A percentile compares a stretch with the other conserved stretches of the same genome.
phyloP scores from a whole-genome alignment of 2,329 filamentous ascomycete species.

The Atkinsonella hypoxylon region DNA sequence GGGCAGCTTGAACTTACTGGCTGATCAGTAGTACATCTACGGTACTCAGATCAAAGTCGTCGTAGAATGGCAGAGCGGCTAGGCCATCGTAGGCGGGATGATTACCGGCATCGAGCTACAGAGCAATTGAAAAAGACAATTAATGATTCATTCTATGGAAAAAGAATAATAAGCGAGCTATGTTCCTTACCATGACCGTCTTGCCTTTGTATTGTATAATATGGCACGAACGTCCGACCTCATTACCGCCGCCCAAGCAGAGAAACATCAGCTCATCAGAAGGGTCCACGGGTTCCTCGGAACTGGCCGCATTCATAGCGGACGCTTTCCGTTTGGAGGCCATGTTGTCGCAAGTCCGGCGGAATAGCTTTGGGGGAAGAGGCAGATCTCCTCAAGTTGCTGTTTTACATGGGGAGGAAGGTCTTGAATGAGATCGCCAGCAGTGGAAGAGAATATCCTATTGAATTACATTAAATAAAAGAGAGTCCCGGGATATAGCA shows the following conservation, averaged over 20 bases:
- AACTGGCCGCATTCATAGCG: conserved; percentile 52
- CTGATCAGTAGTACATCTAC: conserved; percentile 96
- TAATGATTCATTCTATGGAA: neutral
- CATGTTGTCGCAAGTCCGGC: conserved; percentile 43
- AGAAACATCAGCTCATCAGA: conserved; percentile 91
- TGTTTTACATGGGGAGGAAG: neutral
- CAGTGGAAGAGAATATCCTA: neutral
- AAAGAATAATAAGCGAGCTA: neutral
- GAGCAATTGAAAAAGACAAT: conserved; percentile 1
- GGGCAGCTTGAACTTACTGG: conserved; percentile 60
- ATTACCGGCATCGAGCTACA: conserved; percentile 86
- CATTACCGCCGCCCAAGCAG: conserved; percentile 87
- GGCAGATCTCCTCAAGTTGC: neutral
- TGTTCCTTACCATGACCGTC: conserved; percentile 73
- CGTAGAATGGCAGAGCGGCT: conserved; percentile 89
- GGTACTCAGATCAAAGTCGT: conserved; percentile 94
- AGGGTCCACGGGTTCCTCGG: conserved; percentile 83
- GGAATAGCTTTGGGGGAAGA: neutral
- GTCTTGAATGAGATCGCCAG: neutral
- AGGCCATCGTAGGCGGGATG: conserved; percentile 94
- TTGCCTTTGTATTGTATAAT: conserved; percentile 99
- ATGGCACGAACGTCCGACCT: conserved; percentile 93
- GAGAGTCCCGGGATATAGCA: neutral
- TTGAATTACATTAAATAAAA: neutral
- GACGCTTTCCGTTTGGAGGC: conserved; percentile 85